Conservation (phyloP, 306 rosid genomes). For the Medicago ruthenica region DNA sequence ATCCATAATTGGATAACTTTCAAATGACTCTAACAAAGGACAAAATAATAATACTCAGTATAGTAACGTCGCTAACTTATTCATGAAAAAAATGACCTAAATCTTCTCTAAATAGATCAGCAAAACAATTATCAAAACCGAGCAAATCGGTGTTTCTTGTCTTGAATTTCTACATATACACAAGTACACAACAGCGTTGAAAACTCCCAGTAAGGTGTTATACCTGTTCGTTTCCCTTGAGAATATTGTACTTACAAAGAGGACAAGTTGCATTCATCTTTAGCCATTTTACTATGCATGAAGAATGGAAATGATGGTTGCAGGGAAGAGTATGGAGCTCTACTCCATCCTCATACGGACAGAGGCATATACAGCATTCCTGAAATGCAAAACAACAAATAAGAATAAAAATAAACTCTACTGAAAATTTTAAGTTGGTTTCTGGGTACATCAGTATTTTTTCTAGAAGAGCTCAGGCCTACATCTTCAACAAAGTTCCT, state of each 20-base stretch:
- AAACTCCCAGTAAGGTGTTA: slow-evolving; percentile 44
- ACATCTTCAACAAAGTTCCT: slow-evolving; percentile 16
- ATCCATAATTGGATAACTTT: slow-evolving; percentile 32
- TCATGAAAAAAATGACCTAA: slow-evolving; percentile 40
- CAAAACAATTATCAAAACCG: slow-evolving; percentile 40
- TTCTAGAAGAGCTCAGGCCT: neutral
- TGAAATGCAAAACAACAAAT: slow-evolving; percentile 41
- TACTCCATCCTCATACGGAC: slow-evolving; percentile 80
- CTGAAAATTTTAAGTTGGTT: neutral
- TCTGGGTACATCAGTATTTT: neutral
- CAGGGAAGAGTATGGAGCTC: slow-evolving; percentile 96
- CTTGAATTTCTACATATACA: slow-evolving; percentile 52
- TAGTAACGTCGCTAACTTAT: slow-evolving; percentile 40
- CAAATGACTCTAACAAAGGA: slow-evolving; percentile 15
- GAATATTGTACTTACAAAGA: slow-evolving; percentile 95
- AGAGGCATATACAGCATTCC: slow-evolving; percentile 99
- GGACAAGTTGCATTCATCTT: slow-evolving; percentile 99
- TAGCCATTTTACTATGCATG: slow-evolving; percentile 90
- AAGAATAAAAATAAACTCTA: slow-evolving; percentile 9
- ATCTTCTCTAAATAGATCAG: slow-evolving; percentile 46
- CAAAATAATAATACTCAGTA: slow-evolving; percentile 36
- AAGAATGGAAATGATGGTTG: slow-evolving; percentile 89
- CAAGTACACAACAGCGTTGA: slow-evolving; percentile 38
- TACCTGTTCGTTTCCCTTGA: slow-evolving; percentile 79
- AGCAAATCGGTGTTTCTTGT: slow-evolving; percentile 48